Percentiles rank a stretch among this genome's conserved stretches.
These are phyloP conservation scores for Cinnamomum micranthum DNA, from an alignment of 164 flowering plant species.

Conservation along the genomic window DNA sequence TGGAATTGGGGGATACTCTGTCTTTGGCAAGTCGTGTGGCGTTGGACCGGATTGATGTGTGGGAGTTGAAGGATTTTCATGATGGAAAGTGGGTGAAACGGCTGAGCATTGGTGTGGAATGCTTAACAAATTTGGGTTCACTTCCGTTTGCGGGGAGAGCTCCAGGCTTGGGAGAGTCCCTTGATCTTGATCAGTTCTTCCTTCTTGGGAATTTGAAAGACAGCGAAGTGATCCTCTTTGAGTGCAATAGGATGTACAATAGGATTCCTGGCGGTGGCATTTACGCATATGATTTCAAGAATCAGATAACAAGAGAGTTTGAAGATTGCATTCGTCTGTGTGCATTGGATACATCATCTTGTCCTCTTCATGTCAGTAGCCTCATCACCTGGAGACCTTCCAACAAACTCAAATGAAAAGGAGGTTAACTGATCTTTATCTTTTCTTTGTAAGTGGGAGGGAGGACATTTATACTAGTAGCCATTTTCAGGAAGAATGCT, in stretches of 20 bases:
- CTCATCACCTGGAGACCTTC: not conserved
- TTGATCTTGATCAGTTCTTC: not conserved
- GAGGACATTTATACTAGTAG: no score
- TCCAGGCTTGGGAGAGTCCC: not conserved
- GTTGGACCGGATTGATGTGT: not conserved
- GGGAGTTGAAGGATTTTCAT: not conserved
- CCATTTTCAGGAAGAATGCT: not conserved
- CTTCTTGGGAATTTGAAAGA: not conserved
- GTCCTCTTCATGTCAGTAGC: not conserved
- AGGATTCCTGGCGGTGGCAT: not conserved
- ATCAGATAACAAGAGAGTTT: not conserved
- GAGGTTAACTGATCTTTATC: no score
- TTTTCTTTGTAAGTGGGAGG: no score
- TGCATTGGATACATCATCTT: not conserved
- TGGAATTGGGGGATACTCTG: not conserved
- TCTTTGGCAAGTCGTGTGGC: not conserved
- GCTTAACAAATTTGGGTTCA: not conserved
- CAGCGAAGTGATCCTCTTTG: not conserved
- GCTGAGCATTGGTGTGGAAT: not conserved
- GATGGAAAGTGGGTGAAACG: not conserved
- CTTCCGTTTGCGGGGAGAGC: not conserved
- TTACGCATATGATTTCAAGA: not conserved
- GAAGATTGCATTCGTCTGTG: not conserved
- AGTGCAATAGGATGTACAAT: no score
- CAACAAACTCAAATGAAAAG: not conserved